Evolutionary conservation across 1,139 yeast species (phyloP).

Genomic region (Petasospora rhodanensis): DNA sequence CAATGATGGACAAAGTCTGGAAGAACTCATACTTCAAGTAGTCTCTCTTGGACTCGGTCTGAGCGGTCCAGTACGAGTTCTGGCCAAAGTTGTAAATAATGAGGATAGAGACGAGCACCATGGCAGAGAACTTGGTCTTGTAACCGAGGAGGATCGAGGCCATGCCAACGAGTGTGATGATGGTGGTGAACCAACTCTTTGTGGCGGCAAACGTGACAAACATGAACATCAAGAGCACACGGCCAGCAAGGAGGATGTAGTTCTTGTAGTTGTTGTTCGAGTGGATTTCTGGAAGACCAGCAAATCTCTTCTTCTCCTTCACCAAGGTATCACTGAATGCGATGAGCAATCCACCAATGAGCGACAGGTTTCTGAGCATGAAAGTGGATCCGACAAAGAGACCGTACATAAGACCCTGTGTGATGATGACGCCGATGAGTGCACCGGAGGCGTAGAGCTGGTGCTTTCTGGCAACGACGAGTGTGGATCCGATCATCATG

Average conservation of each 20-base stretch:
- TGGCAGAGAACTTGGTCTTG: constrained; percentile 89
- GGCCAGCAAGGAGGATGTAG: constrained; percentile 83
- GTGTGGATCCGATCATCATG: constrained; percentile 71
- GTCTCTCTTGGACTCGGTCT: constrained; percentile 73
- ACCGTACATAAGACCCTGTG: constrained; percentile 90
- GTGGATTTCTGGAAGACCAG: constrained; percentile 81
- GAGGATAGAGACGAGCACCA: constrained; percentile 67
- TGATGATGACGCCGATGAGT: constrained; percentile 64
- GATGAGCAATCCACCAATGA: constrained; percentile 87
- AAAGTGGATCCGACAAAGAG: constrained; percentile 77
- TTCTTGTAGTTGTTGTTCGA: constrained; percentile 78
- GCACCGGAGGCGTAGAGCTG: constrained; percentile 71
- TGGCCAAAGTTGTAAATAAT: constrained; percentile 72
- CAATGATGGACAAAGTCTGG: constrained; percentile 92
- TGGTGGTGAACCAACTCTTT: constrained; percentile 65
- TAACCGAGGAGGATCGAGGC: constrained; percentile 85
- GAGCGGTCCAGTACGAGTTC: constrained; percentile 87
- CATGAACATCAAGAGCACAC: constrained; percentile 78
- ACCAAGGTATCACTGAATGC: constrained; percentile 90
- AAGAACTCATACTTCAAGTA: constrained; percentile 89
- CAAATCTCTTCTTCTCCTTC: constrained; percentile 72
- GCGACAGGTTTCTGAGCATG: constrained; percentile 80
- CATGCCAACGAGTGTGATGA: constrained; percentile 66
- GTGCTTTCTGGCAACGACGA: constrained; percentile 67
- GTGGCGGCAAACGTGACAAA: constrained; percentile 84